Conservation (phyloP, 2,329 filamentous ascomycete species). For the Trichoderma breve region DNA sequence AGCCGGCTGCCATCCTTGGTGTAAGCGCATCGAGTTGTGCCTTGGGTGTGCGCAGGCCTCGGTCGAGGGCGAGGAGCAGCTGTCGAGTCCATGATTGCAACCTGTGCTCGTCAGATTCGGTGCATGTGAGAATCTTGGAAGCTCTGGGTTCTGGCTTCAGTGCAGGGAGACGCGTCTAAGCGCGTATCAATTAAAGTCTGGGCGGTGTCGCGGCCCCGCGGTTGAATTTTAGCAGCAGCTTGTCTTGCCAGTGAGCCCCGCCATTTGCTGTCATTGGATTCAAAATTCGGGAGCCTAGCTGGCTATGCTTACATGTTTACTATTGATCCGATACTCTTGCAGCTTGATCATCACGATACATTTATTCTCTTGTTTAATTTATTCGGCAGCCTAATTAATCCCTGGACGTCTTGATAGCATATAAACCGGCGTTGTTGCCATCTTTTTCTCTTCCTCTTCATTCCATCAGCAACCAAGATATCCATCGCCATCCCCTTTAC, state of each 20-base stretch:
- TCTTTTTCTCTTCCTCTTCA: not conserved
- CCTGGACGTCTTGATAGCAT: not conserved
- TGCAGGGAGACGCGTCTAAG: conserved; percentile 38
- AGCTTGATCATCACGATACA: not conserved
- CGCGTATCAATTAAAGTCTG: conserved; percentile 40
- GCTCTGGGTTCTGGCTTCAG: not conserved
- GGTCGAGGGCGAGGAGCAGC: conserved; percentile 51
- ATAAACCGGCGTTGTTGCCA: not conserved
- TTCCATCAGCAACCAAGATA: not conserved
- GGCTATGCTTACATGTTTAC: not conserved
- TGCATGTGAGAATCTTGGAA: not conserved
- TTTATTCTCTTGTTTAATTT: not conserved
- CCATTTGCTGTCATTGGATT: not conserved
- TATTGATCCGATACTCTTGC: not conserved
- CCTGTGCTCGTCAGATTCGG: not conserved
- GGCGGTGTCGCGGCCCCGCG: conserved; percentile 30
- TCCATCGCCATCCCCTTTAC: not conserved
- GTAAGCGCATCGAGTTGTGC: conserved; percentile 83
- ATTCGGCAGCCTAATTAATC: not conserved
- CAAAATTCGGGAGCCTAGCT: not conserved
- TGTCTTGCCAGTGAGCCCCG: conserved; percentile 2
- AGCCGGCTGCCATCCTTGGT: conserved; percentile 84
- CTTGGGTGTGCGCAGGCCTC: conserved; percentile 75
- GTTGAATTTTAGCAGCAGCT: not conserved
- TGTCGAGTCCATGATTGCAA: conserved; percentile 35